phyloP scores from a whole-genome alignment of 495 filamentous ascomycete species.

The Sphaerosporella brunnea region DNA sequence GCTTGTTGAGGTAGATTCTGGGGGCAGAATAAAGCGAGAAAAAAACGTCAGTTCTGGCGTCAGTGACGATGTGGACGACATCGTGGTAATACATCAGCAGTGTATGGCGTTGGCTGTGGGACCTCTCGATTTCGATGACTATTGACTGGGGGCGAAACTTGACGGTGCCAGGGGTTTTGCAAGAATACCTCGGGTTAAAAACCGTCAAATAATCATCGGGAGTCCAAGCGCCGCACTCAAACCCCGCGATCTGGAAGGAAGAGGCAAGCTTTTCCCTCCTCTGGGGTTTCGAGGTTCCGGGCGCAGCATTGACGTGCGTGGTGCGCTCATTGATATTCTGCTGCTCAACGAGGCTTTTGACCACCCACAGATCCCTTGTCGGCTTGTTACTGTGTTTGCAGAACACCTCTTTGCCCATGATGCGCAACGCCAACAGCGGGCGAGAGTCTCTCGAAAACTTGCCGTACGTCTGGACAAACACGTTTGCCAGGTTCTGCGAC shows the following conservation, averaged over 20 bases:
- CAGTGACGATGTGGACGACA: neutral
- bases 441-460: neutral
- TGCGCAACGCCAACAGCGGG: neutral
- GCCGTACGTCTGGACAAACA: neutral
- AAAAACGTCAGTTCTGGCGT: neutral
- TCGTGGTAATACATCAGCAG: neutral
- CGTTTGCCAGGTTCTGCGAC: neutral
- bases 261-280: neutral
- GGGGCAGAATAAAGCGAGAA: neutral
- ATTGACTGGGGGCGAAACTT: neutral
- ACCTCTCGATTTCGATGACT: neutral
- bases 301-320: neutral
- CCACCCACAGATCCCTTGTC: constrained; percentile 5
- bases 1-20: neutral
- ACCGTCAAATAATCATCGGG: neutral
- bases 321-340: constrained; percentile 6
- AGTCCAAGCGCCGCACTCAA: neutral
- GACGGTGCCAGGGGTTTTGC: neutral
- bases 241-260: neutral
- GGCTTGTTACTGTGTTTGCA: neutral
- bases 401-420: neutral
- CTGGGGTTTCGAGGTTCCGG: neutral
- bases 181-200: neutral
- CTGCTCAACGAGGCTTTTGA: constrained; percentile 9
- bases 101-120: neutral